Evolutionary conservation across 2,329 filamentous ascomycete genomes (phyloP).

Genomic region (Colletotrichum tamarilloi): DNA sequence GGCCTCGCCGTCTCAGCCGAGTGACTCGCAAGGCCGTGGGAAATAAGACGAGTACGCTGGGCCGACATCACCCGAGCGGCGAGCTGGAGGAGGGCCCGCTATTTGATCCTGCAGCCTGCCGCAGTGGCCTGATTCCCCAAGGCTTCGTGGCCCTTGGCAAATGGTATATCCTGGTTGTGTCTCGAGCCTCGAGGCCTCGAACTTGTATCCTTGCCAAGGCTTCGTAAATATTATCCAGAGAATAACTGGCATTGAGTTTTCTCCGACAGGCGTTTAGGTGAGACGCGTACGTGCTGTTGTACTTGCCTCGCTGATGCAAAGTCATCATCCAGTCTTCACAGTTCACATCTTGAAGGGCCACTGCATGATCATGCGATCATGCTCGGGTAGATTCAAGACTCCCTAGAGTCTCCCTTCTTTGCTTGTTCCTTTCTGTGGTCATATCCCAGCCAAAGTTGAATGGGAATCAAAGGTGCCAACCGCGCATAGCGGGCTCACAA

Average conservation of each 20-base stretch:
- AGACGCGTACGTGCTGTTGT: no score
- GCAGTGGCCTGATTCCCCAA: not conserved
- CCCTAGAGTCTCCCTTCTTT: not conserved
- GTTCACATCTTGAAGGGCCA: no score
- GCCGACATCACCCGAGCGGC: not conserved
- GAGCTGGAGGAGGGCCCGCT: not conserved
- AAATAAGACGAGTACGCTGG: not conserved
- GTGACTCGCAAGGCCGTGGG: not conserved
- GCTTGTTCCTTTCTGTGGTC: not conserved
- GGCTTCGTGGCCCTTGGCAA: not conserved
- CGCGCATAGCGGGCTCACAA: not conserved
- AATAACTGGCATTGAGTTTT: not conserved
- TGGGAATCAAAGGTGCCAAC: no score
- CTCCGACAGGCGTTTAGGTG: no score
- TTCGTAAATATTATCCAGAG: not conserved
- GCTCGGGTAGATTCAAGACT: not conserved
- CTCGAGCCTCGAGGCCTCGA: not conserved
- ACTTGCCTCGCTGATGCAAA: no score
- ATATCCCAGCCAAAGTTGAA: no score
- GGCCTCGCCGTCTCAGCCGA: not conserved
- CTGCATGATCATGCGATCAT: not conserved
- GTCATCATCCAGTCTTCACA: not conserved
- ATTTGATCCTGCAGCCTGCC: conserved; percentile 9
- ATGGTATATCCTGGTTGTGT: not conserved
- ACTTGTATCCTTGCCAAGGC: not conserved